phyloP scores from a whole-genome alignment of 192 early-diverging fungal species.

The Linderina pennispora region DNA sequence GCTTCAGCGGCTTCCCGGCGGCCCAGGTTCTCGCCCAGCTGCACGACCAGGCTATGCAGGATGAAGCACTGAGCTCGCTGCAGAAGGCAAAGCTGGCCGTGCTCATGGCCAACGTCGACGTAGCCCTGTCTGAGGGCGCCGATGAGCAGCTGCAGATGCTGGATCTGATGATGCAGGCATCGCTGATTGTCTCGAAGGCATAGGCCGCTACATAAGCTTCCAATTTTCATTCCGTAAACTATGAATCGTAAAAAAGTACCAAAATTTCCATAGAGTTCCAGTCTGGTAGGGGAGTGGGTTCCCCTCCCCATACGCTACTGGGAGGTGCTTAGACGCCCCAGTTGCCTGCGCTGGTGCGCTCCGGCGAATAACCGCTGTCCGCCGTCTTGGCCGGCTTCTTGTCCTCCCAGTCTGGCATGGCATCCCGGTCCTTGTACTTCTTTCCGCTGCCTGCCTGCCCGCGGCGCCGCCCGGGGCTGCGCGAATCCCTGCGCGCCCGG shows the following conservation, averaged over 20 bases:
- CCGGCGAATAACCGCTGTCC: not conserved
- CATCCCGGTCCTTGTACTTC: constrained; percentile 4
- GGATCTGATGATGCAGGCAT: constrained; percentile 54
- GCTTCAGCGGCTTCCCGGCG: constrained; percentile 70
- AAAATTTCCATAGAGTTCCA: not conserved
- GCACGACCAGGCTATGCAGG: constrained; percentile 56
- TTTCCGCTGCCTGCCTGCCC: not conserved
- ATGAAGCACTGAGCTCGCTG: constrained; percentile 54
- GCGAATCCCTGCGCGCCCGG: too few species aligned
- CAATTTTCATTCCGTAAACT: not conserved
- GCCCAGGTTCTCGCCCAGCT: constrained; percentile 70
- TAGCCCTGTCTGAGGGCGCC: constrained; percentile 73
- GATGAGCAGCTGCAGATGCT: constrained; percentile 88
- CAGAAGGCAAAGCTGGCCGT: constrained; percentile 70
- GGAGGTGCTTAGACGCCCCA: not conserved
- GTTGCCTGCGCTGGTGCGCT: not conserved
- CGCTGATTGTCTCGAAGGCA: constrained; percentile 13
- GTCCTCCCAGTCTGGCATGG: constrained; percentile 2
- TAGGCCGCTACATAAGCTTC: constrained; percentile 6
- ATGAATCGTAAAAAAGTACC: not conserved
- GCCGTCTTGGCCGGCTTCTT: not conserved
- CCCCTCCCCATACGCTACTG: too few species aligned
- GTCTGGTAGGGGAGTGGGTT: too few species aligned
- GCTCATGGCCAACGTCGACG: constrained; percentile 64
- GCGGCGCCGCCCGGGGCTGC: too few species aligned